Base-by-base conservation (phyloP, 2,329 filamentous ascomycete species). In the Daldinia eschscholtzii region DNA sequence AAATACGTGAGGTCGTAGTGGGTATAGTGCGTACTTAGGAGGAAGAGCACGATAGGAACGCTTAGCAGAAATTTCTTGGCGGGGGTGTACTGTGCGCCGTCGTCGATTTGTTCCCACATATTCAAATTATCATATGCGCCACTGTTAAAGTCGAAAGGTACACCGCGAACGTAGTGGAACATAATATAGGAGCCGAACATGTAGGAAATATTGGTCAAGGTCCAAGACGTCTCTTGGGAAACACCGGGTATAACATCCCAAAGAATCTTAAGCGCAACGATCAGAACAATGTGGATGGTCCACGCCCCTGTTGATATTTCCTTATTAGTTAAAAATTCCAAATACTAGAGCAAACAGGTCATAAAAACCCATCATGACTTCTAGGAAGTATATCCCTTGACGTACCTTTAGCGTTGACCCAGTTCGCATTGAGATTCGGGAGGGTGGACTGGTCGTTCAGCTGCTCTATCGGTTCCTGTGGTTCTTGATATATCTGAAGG, bases 21-120 rank as follows among this genome's bases (percentile, higher is more conserved):
- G 53, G 96, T 98, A 83, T 98, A 99, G 82, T 99, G 96, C 26
- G 96, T 99, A 87, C 95, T 98, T 76, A 98, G 86, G 63, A 99
- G 87, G 81, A 99, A 99, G 71, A 99, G 87, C 72, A 94, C 88
- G 76, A 99, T 97, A 42, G 96, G 96, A 37, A 98, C 95, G 77
- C 92, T 93, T 75, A 98, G 90, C 67, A 99, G 86, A 78, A 99
- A 99, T 82, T 99, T 99, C 87, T 99, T 99, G 73, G 96, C 93
- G 3, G 96, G 96, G 0, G 96, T 99, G 84, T 98, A 99, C 81
- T 99, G 96, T 76, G 96, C 96, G 53, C 96, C 96, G 77, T 98
- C 97, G 85, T 99, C 96, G 80, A 99, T 99, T 84, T 99, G 96
- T 85, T 99, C 96, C 96, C 96, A 99, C 96, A 99, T 98, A 84